Evolutionary conservation across 805 yeast genomes (phyloP), one percentile per base, ranked within the genome.

Genomic region (Vanderwaltozyma tropicalis): DNA sequence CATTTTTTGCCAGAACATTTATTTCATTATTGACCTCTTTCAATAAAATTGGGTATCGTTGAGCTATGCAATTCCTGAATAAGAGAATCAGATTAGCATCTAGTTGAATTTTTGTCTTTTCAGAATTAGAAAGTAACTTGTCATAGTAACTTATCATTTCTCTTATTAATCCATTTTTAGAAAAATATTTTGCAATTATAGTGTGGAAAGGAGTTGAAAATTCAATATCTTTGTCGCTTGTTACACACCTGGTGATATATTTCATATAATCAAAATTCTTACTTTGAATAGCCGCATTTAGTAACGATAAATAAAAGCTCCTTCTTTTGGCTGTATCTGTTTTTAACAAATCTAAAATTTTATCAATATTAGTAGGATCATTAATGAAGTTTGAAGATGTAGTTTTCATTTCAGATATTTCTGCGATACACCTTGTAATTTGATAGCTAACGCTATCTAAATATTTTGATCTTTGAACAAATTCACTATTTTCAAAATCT

Each of bases 11-110:
- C 12, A 49, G 8, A 2, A 52, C 21, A 15, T 41, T 41, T 13
- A 53, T 32, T 30, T 54, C 59, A 32, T 54, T 52, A 6, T 44
- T 45, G 4, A 50, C 41, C 24, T 50, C 56, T 28, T 38, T 38
- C 1, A 45, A 18, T 15, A 55, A 37, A 13, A 37, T 39, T 2
- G 57, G 56, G 34, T 50, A 46, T 9, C 40, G 38, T 17, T 43
- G 40, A 7, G 41, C 31, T 12, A 31, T 17, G 34, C 53, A 47
- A 15, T 41, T 39, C 50, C 53, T 48, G 25, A 51, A 40, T 20
- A 43, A 48, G 17, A 43, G 39, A 15, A 53, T 41, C n/a, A 44
- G 37, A n/a, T 35, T 34, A 11, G 38, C 27, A 27, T 40, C 32
- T 14, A 43, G 31, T 15, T 34, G 35, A n/a, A 42, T 13, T 27